Conservation (phyloP, 139 green algal genomes). For the Volvox reticuliferus region DNA sequence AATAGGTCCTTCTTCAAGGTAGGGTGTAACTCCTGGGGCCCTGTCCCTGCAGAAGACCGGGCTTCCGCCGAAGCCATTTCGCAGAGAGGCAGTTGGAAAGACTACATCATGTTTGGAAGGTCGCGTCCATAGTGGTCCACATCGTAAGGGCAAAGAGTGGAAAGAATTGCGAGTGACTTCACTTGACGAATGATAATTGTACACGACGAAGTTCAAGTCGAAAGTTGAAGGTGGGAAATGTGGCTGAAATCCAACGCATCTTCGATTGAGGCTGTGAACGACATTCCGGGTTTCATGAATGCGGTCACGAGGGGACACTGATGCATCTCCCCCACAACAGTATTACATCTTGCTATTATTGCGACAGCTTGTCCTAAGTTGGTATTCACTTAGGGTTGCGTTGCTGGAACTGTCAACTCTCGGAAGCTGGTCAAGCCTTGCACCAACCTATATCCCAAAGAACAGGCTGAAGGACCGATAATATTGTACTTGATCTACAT, state of each 20-base stretch:
- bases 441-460: not conserved
- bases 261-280: too few relatives aligned
- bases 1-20: constrained; percentile 28
- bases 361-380: too few relatives aligned
- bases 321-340: too few relatives aligned
- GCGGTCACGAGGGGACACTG: too few relatives aligned
- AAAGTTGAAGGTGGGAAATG: too few relatives aligned
- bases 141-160: not conserved
- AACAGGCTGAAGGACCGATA: not conserved
- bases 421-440: not conserved
- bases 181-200: too few relatives aligned
- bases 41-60: not conserved
- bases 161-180: too few relatives aligned
- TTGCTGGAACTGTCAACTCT: constrained; percentile 19
- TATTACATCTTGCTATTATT: too few relatives aligned
- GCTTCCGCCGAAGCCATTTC: constrained; percentile 3
- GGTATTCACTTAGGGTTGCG: not conserved
- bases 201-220: too few relatives aligned
- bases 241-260: too few relatives aligned
- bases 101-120: constrained; percentile 9
- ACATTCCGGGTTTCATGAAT: too few relatives aligned
- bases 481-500: not conserved
- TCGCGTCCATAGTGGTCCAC: not conserved
- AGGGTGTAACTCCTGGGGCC: not conserved
- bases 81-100: not conserved